Base-by-base conservation (phyloP, 2,329 filamentous ascomycete species). In the Metarhizium anisopliae region DNA sequence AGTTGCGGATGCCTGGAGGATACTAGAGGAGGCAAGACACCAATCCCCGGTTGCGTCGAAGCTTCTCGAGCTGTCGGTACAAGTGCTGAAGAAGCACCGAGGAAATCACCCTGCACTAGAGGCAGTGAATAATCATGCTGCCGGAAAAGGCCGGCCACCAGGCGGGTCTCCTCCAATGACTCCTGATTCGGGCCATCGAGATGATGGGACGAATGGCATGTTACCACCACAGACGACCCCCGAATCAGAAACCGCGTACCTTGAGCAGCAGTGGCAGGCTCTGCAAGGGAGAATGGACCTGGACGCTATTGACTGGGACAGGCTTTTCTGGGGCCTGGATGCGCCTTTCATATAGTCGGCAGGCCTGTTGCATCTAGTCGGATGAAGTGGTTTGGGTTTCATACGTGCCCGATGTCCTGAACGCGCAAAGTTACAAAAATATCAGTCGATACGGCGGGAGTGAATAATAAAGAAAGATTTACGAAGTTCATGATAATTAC, bases 271-370 rank as follows among this genome's bases (percentile, higher is more conserved):
- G 47, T 62, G 65, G 61, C 62, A 63, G 8, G 59, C 61, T 42
- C 54, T 69, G 1, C 66, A 66, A 30, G 62, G 63, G 0, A 62
- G 63, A 18, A 66, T 68, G 62, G 64, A 68, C n/a, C 51, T 71
- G 25, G 67, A 71, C 47, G 62, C 61, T 6, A 67, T 71, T 58
- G 68, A 71, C 50, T 71, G 69, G 67, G 68, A 71, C 43, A 64
- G 63, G 47, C 54, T 71, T 14, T 64, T 71, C 52, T 70, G 67
- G 63, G 66, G 67, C 1, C 52, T 71, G 25, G 69, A 71, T 50
- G 63, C 68, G 18, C 66, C 68, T 2, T 66, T 71, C 42, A 64
- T 70, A 25, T 68, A 60, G 29, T 38, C 4, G 4, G n/a, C 6
- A 13, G 45, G 20, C 20, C 20, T 7, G 8, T 30, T 30, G 13